Conservation (phyloP, 2,329 filamentous ascomycete genomes). For the Pyricularia grisea region DNA sequence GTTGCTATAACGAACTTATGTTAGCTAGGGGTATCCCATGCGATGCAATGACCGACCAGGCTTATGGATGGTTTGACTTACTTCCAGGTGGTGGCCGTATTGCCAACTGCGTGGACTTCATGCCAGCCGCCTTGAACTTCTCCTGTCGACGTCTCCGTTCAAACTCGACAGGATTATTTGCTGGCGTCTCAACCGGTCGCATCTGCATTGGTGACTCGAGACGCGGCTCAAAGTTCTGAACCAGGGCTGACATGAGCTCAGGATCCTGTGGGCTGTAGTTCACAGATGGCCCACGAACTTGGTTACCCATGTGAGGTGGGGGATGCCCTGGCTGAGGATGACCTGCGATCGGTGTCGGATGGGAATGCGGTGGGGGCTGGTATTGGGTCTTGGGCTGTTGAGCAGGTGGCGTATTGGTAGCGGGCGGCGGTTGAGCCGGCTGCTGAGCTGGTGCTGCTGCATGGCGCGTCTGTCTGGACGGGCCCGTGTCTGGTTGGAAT, state of each 20-base stretch:
- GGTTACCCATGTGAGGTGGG: slow-evolving; percentile 16
- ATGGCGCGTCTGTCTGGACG: slow-evolving; percentile 56
- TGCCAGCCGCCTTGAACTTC: slow-evolving; percentile 25
- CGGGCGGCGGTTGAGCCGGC: slow-evolving; percentile 24
- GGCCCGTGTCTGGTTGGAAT: slow-evolving; percentile 70
- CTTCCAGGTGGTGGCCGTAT: slow-evolving; percentile 42
- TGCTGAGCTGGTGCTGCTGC: slow-evolving; percentile 23
- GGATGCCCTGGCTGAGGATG: slow-evolving; percentile 11
- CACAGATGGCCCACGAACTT: slow-evolving; percentile 31
- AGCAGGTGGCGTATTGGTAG: slow-evolving; percentile 16
- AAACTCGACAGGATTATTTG: slow-evolving; percentile 63
- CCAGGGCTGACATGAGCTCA: slow-evolving; percentile 48
- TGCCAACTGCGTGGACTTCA: slow-evolving; percentile 43
- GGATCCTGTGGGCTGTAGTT: slow-evolving; percentile 42
- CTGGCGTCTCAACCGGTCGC: slow-evolving; percentile 65
- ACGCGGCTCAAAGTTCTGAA: slow-evolving; percentile 63
- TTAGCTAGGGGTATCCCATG: slow-evolving; percentile 11
- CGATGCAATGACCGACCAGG: background rate
- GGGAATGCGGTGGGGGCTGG: slow-evolving; percentile 16
- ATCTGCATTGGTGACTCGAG: slow-evolving; percentile 52
- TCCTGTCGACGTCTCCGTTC: slow-evolving; percentile 42
- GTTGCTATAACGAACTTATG: slow-evolving; percentile 19
- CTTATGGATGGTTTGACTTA: slow-evolving; percentile 26
- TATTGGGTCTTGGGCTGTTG: slow-evolving; percentile 8
- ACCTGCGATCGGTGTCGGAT: slow-evolving; percentile 13